Conservation (phyloP, 352 stramenopile genomes). For the Phytophthora quininea region DNA sequence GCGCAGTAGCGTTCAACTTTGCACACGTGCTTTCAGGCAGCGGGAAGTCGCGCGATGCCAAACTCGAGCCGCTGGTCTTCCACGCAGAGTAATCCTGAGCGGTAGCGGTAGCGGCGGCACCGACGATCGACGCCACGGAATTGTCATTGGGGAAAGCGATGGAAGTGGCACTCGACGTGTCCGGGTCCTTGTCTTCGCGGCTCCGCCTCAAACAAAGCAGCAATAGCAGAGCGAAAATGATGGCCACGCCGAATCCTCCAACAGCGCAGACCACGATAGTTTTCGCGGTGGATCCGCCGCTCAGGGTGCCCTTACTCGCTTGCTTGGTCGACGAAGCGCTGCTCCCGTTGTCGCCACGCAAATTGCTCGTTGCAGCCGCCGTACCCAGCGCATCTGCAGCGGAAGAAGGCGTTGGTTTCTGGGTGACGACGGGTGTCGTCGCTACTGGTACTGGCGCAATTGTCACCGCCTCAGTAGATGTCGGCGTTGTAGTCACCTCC, state of each 20-base stretch:
- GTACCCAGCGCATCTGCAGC: constrained; percentile 8
- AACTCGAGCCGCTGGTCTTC: constrained; percentile 31
- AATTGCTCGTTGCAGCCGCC: constrained; percentile 10
- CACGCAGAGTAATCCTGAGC: constrained; percentile 21
- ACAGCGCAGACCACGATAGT: constrained; percentile 25
- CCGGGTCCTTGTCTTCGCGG: constrained; percentile 12
- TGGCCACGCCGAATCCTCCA: constrained; percentile 20
- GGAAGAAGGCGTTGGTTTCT: constrained; percentile 4
- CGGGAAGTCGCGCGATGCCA: constrained; percentile 31
- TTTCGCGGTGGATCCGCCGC: constrained; percentile 24
- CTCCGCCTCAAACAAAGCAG: constrained; percentile 25
- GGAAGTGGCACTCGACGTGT: constrained; percentile 13
- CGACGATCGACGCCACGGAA: constrained; percentile 11
- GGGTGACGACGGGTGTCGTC: background rate
- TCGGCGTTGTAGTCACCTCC: background rate
- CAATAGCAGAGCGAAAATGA: constrained; percentile 38
- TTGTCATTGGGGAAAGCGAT: constrained; percentile 15
- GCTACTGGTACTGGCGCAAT: constrained; percentile 7
- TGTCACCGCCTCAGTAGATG: background rate
- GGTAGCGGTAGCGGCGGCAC: constrained; percentile 1
- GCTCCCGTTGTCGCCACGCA: constrained; percentile 12
- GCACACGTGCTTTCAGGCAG: constrained; percentile 16
- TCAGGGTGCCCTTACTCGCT: constrained; percentile 12
- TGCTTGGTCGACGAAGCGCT: constrained; percentile 22
- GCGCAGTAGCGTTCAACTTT: constrained; percentile 28